A percentile compares a stretch with the other conserved stretches of the same genome.
Conservation (phyloP, 2,329 filamentous ascomycete species). For the Pyrenophora teres region DNA sequence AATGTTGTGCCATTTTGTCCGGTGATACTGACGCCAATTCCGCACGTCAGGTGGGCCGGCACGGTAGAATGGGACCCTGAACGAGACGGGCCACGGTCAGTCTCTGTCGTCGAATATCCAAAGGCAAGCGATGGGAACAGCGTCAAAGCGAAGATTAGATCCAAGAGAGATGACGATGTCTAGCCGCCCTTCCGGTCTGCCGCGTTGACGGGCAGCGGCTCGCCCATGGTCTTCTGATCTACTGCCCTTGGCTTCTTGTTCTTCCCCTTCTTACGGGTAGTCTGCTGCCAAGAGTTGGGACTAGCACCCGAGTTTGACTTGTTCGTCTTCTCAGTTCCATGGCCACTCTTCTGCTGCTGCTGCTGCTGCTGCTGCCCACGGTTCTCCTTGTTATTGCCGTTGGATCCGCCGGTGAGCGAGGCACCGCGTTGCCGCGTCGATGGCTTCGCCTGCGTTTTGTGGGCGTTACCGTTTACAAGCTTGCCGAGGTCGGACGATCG, state of each 20-base stretch:
- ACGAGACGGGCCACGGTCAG: not conserved
- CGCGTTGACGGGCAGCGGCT: constrained; percentile 51
- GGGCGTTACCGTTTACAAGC: constrained; percentile 35
- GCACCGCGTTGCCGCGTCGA: constrained; percentile 33
- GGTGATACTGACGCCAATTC: not conserved
- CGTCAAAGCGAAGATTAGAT: not conserved
- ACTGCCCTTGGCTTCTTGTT: constrained; percentile 33
- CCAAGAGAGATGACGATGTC: not conserved
- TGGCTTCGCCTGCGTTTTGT: constrained; percentile 36
- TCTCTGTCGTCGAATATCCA: constrained; percentile 4
- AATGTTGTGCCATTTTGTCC: not conserved
- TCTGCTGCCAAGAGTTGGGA: constrained; percentile 24
- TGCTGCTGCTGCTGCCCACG: constrained; percentile 36
- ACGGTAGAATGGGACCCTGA: not conserved
- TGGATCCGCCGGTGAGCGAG: constrained; percentile 30
- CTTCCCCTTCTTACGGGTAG: constrained; percentile 31
- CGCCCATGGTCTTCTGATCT: constrained; percentile 44
- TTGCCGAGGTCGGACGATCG: constrained; percentile 47
- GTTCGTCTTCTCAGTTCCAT: constrained; percentile 31
- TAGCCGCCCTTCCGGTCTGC: constrained; percentile 55
- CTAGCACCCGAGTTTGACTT: constrained; percentile 24
- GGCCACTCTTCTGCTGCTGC: constrained; percentile 30
- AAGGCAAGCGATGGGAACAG: not conserved
- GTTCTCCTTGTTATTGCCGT: constrained; percentile 29
- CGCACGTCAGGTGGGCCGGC: not conserved